Evolutionary conservation across 805 yeast genomes (phyloP), one percentile per base, ranked within the genome.

Genomic region (Candida maltosa): DNA sequence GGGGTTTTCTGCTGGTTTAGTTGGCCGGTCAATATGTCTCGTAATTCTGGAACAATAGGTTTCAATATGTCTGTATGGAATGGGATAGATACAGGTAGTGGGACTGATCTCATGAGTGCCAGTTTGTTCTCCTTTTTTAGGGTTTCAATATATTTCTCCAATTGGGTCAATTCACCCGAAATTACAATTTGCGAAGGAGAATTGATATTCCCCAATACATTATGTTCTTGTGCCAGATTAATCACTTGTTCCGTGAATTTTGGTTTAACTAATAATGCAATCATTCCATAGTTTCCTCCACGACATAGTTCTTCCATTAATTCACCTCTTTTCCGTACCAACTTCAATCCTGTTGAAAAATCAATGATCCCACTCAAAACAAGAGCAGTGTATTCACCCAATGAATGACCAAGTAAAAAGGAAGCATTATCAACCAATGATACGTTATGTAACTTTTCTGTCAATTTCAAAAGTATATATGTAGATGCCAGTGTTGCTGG

Each of bases 301-400:
- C 35, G 25, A 26, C 33, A 24, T 17, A 52, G 19, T 8, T 44
- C 34, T 37, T 64, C 62, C 76, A 73, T 70, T 25, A 70, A 58
- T 42, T 47, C 35, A 4, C 76, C 79, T 16, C 79, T 53, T 26
- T 55, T 50, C 10, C 68, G 49, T 7, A 73, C 78, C n/a, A 73
- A 51, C 40, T 46, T 39, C n/a, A 72, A 53, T 1, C 70, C 70
- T 7, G 60, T 47, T 3, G 46, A 31, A 5, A 68, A 48, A 14
- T 56, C 50, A 4, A 70, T 39, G 8, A 51, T 47, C 2, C 69
- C 69, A n/a, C 67, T 49, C 5, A 64, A 52, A 2, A 58, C 45
- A 31, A 62, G 51, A 1, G 76, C 74, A 3, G 76, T 56, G 46
- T 65, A 73, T 47, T 74, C 77, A 4, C 79, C 79, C 19, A 74